Conservation (phyloP, 805 yeast genomes). For the Metschnikowia drakensbergensis region DNA sequence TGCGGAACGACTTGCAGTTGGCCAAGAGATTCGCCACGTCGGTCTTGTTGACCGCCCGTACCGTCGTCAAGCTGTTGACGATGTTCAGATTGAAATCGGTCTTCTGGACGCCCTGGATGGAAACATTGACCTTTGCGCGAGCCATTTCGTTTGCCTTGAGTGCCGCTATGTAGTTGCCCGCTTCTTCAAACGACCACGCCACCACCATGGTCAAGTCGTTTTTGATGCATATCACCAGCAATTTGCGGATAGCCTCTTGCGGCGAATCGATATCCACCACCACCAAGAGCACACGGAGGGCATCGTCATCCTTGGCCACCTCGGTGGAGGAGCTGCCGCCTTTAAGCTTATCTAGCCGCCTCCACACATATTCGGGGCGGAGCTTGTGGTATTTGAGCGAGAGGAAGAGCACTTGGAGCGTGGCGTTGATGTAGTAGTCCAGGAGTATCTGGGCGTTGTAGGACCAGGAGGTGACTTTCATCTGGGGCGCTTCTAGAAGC, state of each 20-base stretch:
- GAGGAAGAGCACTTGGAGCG: conserved; percentile 56
- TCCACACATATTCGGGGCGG: conserved; percentile 70
- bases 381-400: conserved; percentile 71
- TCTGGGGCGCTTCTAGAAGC: conserved; percentile 43
- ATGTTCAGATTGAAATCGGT: conserved; percentile 44
- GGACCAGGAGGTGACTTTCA: conserved; percentile 53
- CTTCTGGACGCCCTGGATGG: conserved; percentile 43
- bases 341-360: conserved; percentile 44
- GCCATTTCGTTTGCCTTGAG: conserved; percentile 37
- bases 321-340: conserved; percentile 26
- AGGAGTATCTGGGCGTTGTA: conserved; percentile 49
- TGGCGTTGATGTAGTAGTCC: conserved; percentile 62
- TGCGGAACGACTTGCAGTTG: conserved; percentile 42
- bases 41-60: conserved; percentile 49
- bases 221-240: conserved; percentile 46
- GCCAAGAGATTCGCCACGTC: conserved; percentile 50
- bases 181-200: conserved; percentile 52
- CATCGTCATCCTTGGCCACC: conserved; percentile 32
- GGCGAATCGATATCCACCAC: conserved; percentile 65
- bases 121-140: conserved; percentile 25
- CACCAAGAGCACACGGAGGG: conserved; percentile 52
- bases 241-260: conserved; percentile 44
- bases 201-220: conserved; percentile 48
- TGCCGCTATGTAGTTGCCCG: conserved; percentile 40
- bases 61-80: conserved; percentile 43